Evolutionary conservation across 306 rosid genomes (phyloP).

Genomic region (Abrus precatorius): DNA sequence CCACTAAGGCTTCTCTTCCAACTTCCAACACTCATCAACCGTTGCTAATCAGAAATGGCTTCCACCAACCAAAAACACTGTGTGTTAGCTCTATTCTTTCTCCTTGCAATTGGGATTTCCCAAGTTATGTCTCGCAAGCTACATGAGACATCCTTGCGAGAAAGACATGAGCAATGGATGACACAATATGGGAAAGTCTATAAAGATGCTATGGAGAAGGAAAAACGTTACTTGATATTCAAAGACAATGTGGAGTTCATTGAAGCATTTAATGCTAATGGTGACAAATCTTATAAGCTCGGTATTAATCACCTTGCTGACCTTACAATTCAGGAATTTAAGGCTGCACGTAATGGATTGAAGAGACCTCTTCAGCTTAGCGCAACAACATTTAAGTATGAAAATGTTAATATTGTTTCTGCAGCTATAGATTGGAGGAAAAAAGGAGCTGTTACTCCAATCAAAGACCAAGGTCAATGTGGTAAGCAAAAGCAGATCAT

Average conservation of each 20-base stretch:
- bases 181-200: conserved; percentile 14
- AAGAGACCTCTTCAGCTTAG: background rate
- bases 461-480: conserved; percentile 44
- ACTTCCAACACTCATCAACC: background rate
- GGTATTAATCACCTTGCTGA: conserved; percentile 39
- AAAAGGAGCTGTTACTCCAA: conserved; percentile 48
- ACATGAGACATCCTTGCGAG: background rate
- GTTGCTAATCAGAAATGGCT: conserved; percentile 26
- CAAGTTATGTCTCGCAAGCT: conserved; percentile 4
- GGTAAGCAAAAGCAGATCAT: conserved; percentile 43
- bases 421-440: conserved; percentile 42
- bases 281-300: conserved; percentile 41
- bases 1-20: background rate
- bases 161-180: conserved; percentile 49
- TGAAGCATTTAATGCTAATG: conserved; percentile 41
- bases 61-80: conserved; percentile 33
- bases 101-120: conserved; percentile 17
- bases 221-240: conserved; percentile 44
- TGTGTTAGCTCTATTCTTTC: conserved; percentile 12
- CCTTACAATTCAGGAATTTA: conserved; percentile 44
- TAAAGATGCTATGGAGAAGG: conserved; percentile 20
- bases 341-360: background rate
- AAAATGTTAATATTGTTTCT: conserved; percentile 28
- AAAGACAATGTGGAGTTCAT: conserved; percentile 38
- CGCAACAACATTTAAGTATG: conserved; percentile 37